Evolutionary conservation across 1,284 basidiomycete species (phyloP).

Genomic region (Puccinia brachypodii): DNA sequence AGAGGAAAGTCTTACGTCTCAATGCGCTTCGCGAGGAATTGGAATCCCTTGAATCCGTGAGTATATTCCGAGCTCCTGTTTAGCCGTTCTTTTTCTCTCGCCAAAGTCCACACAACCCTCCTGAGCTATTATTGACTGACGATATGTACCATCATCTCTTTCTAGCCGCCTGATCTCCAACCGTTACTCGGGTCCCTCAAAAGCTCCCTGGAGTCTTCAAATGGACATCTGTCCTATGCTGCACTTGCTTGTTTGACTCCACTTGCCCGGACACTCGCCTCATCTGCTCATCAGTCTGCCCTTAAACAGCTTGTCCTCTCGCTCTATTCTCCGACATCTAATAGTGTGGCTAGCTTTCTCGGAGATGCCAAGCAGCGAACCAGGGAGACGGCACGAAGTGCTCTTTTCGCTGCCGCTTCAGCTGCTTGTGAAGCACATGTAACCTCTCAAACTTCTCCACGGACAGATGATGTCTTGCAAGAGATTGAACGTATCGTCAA

Average conservation of each 20-base stretch:
- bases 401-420: constrained; percentile 69
- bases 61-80: neutral
- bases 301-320: constrained; percentile 60
- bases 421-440: constrained; percentile 67
- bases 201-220: constrained; percentile 71
- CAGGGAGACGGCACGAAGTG: constrained; percentile 72
- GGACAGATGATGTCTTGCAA: constrained; percentile 63
- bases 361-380: constrained; percentile 73
- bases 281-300: constrained; percentile 69
- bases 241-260: constrained; percentile 55
- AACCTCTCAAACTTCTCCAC: constrained; percentile 57
- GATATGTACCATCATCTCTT: neutral
- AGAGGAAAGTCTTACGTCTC: constrained; percentile 33
- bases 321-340: constrained; percentile 59
- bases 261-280: constrained; percentile 56
- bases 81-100: neutral
- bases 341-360: constrained; percentile 65
- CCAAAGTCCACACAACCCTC: neutral
- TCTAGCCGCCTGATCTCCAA: constrained; percentile 34
- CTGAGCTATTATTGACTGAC: neutral
- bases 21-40: constrained; percentile 34
- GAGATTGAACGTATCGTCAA: constrained; percentile 74
- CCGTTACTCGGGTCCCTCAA: constrained; percentile 61
- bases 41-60: constrained; percentile 38
- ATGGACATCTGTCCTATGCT: constrained; percentile 66